Evolutionary conservation across 108 stramenopile species (phyloP), one percentile per base, ranked within the genome.

Genomic region (Fragilaria crotonensis): DNA sequence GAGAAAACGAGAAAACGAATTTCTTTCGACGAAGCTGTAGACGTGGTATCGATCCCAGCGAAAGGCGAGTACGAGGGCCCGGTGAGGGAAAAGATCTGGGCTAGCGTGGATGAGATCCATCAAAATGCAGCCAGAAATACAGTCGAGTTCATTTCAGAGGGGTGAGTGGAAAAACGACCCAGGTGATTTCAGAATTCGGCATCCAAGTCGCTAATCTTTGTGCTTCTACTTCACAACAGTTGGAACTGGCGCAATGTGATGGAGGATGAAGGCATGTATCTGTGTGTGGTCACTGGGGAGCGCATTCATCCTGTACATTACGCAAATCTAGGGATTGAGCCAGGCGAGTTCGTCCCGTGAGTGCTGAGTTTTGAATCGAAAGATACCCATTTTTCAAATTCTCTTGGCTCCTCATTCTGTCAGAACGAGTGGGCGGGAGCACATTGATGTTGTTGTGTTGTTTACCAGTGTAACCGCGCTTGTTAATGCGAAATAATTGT

Each of bases 191-290:
- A 20, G 23, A 55, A 48, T 47, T 25, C 33, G 60, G 3, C 27
- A 28, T 23, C 25, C n/a, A 27, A 48, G 7, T 46, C 27, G 27
- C 41, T 45, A 5, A n/a, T 62, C 2, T 50, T 51, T 70, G 36
- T 7, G 7, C 36, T 41, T 41, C 36, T 41, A 41, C 30, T 68
- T 5, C 23, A 9, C 4, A 1, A 30, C 45, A 73, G 72, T 1
- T 88, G 83, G 78, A 60, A 84, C 46, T 84, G 83, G 87, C 52
- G 78, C 41, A 77, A 67, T 22, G 80, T 79, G 11, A 50, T 72
- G 33, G 87, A 88, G 49, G 87, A 85, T 58, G 84, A 84, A 25
- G 33, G 65, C n/a, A 85, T 89, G 84, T 77, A 71, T 49, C 52
- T 79, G 18, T 66, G 70, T 25, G 45, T 68, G 48, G 41, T 52